These are phyloP conservation scores for Solanum habrochaites DNA, from an alignment of 257 asterid species.

Conservation along the genomic window DNA sequence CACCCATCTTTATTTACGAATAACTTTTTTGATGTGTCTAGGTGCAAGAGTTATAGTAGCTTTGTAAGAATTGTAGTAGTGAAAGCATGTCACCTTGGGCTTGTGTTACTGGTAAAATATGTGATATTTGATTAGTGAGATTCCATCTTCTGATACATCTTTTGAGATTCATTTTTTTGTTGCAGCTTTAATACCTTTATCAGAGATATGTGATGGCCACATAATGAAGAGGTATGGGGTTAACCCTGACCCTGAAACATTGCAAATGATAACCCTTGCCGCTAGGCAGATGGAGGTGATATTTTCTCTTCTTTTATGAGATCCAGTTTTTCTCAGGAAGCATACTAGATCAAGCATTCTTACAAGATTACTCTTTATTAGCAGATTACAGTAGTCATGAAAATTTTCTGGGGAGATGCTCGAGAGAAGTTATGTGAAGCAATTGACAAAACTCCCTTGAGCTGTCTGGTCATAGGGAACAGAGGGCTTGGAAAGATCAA, in stretches of 20 bases:
- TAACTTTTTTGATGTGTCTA: neutral
- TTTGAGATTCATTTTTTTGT: neutral
- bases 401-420: slow-evolving; percentile 88
- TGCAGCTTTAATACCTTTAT: slow-evolving; percentile 70
- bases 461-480: slow-evolving; percentile 69
- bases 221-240: slow-evolving; percentile 66
- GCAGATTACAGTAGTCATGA: slow-evolving; percentile 60
- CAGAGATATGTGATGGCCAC: slow-evolving; percentile 34
- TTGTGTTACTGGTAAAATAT: neutral
- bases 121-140: neutral
- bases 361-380: neutral
- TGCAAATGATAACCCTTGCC: slow-evolving; percentile 48
- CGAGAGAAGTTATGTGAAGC: slow-evolving; percentile 76
- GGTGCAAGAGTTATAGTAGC: neutral
- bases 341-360: neutral
- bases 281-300: slow-evolving; percentile 60
- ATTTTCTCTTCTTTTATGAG: neutral
- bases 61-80: neutral
- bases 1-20: neutral
- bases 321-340: neutral
- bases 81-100: neutral
- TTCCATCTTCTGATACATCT: neutral
- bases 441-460: slow-evolving; percentile 53
- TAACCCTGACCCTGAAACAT: slow-evolving; percentile 50
- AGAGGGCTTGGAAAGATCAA: slow-evolving; percentile 85